Percentiles rank a stretch among this genome's conserved stretches.
Evolutionary conservation across 139 green algal genomes (phyloP).

Genomic region (Diplosphaera chodatii): DNA sequence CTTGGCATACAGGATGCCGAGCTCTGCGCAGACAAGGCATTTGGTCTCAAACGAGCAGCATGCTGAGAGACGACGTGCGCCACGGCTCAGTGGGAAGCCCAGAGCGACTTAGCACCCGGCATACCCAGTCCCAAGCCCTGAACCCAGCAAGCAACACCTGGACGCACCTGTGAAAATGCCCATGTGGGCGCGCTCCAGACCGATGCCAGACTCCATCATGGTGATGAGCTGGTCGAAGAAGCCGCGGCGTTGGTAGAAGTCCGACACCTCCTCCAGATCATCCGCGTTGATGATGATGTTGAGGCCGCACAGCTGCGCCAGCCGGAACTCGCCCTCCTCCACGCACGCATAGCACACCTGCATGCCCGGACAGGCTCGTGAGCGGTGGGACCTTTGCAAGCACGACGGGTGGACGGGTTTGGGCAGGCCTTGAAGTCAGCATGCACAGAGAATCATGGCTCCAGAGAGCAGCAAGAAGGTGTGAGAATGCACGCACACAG

Average conservation of each 20-base stretch:
- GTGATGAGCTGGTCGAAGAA: constrained; percentile 90
- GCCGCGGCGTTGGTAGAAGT: constrained; percentile 92
- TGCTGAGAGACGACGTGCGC: too few species aligned
- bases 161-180: constrained; percentile 95
- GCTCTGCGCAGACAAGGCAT: constrained; percentile 80
- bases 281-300: constrained; percentile 99
- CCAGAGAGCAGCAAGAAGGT: too few species aligned
- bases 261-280: constrained; percentile 91
- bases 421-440: too few species aligned
- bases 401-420: too few species aligned
- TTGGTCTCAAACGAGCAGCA: not conserved
- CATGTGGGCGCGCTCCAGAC: constrained; percentile 98
- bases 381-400: too few species aligned
- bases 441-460: too few species aligned
- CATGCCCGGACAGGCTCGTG: not conserved
- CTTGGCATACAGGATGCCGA: constrained; percentile 86
- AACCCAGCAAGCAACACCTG: too few species aligned
- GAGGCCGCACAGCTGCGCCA: constrained; percentile 95
- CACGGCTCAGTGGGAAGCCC: too few species aligned
- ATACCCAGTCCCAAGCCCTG: too few species aligned
- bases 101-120: too few species aligned
- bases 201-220: constrained; percentile 94
- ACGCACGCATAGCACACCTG: constrained; percentile 93
- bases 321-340: constrained; percentile 89
- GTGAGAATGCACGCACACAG: too few species aligned